These are phyloP conservation scores for Periglandula ipomoeae DNA, from an alignment of 2,329 filamentous ascomycete species.

Conservation along the genomic window DNA sequence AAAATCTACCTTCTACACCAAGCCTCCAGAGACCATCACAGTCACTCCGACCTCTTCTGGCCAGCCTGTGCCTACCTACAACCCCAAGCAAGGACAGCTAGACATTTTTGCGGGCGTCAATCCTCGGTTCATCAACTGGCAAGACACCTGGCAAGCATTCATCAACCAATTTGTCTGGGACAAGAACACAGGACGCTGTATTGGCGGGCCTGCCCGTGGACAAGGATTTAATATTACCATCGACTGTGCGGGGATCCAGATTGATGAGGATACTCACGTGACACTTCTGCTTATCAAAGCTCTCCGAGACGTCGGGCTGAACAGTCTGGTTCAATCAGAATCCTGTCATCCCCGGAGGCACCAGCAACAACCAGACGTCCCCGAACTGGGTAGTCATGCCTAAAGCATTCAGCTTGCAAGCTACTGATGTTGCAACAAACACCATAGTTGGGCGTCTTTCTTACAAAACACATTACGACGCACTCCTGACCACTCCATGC, in stretches of 20 bases:
- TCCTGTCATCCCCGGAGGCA: slow-evolving; percentile 24
- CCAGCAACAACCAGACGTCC: slow-evolving; percentile 18
- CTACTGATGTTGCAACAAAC: slow-evolving; percentile 22
- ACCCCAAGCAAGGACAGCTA: slow-evolving; percentile 21
- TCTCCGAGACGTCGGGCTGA: slow-evolving; percentile 26
- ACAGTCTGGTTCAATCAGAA: slow-evolving; percentile 32
- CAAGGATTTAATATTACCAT: slow-evolving; percentile 28
- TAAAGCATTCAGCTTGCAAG: slow-evolving; percentile 26
- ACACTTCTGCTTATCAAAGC: slow-evolving; percentile 30
- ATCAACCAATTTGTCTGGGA: slow-evolving; percentile 33
- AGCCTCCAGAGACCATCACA: slow-evolving; percentile 17
- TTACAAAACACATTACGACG: slow-evolving; percentile 29
- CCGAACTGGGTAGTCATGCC: slow-evolving; percentile 31
- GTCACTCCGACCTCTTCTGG: slow-evolving; percentile 15
- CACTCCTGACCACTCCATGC: slow-evolving; percentile 27
- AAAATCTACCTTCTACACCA: slow-evolving; percentile 23
- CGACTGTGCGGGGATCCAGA: slow-evolving; percentile 26
- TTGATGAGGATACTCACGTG: slow-evolving; percentile 30
- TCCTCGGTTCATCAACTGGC: slow-evolving; percentile 31
- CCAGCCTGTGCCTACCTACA: slow-evolving; percentile 21
- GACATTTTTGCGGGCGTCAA: slow-evolving; percentile 24
- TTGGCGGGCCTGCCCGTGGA: slow-evolving; percentile 22
- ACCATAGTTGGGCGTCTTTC: slow-evolving; percentile 24
- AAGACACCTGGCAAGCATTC: slow-evolving; percentile 28
- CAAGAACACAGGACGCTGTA: slow-evolving; percentile 24